These are phyloP conservation scores for Trypanosoma avium DNA, from an alignment of 208 protist genomes.

Conservation along the genomic window DNA sequence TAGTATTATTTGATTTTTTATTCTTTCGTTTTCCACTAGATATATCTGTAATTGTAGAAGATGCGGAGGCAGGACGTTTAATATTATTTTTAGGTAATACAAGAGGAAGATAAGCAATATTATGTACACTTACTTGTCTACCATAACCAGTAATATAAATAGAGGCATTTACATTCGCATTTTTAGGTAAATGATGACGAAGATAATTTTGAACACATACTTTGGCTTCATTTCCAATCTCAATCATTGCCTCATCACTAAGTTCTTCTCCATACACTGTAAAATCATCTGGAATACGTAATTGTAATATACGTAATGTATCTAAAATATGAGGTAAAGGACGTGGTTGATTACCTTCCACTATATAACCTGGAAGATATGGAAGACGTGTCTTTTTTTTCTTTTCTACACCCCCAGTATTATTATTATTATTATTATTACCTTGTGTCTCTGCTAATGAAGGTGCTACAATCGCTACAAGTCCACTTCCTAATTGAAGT, in stretches of 20 bases:
- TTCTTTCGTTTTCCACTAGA: slow-evolving; percentile 1
- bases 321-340: slow-evolving; percentile 50
- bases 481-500: slow-evolving; percentile 23
- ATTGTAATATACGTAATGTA: slow-evolving; percentile 44
- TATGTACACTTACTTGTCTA: slow-evolving; percentile 52
- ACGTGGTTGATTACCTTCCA: slow-evolving; percentile 55
- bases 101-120: slow-evolving; percentile 68
- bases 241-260: slow-evolving; percentile 34
- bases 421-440: neutral
- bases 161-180: slow-evolving; percentile 29
- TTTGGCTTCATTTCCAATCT: slow-evolving; percentile 54
- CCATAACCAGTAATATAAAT: slow-evolving; percentile 59
- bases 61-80: no score
- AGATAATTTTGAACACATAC: slow-evolving; percentile 71
- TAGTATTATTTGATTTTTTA: slow-evolving; percentile 6
- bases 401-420: neutral
- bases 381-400: slow-evolving; percentile 12
- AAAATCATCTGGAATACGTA: slow-evolving; percentile 67
- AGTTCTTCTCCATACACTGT: slow-evolving; percentile 39
- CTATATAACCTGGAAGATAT: slow-evolving; percentile 67
- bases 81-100: slow-evolving; percentile 19
- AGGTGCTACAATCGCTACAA: slow-evolving; percentile 32
- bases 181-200: slow-evolving; percentile 16
- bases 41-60: no score
- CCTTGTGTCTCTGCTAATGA: neutral